Evolutionary conservation across 495 filamentous ascomycete species (phyloP), one percentile per base, ranked within the genome.

Genomic region (Penicillium odoratum): DNA sequence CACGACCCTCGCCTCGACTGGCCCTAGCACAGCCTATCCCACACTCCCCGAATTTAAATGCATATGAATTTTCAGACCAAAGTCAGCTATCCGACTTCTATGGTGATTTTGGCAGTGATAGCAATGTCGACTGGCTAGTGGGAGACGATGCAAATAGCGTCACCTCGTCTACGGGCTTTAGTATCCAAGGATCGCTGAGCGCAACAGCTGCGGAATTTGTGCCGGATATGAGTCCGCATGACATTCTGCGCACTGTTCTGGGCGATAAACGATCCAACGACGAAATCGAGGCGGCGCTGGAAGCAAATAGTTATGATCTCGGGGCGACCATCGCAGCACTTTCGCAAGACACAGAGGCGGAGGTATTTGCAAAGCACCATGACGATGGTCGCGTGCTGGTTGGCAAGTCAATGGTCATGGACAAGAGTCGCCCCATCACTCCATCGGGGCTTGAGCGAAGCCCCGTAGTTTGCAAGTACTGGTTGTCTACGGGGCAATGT

Each of bases 171-270:
- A 83, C 86, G 4, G 81, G 83, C 3, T 78, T 79, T 42, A 82
- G 82, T 45, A 59, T 74, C 9, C 84, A 82, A 54, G 88, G 83
- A 25, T 78, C 88, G 30, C 87, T 91, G 59, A 89, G 88, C 54
- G 87, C 87, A 18, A 89, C 88, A 7, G 87, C 92, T 15, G 86
- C 93, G 55, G 95, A 91, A 65, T 83, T 90, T 57, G 85, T 90
- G 29, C 84, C 87, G 34, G 92, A 98, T 65, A 99, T 99, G 95
- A 94, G 90, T 51, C 93, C 95, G 3, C 95, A 96, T 76, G 95
- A 99, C 71, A 99, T 99, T 81, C 79, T 99, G 44, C 89, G 95
- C 49, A 96, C 93, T 10, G 94, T 99, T 31, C 79, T 99, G 34
- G 92, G 93, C 10, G 92, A 93, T 65, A 86, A 88, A 56, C 88